phyloP scores from a whole-genome alignment of 371 early-diverging fungal genomes.

The Synchytrium microbalum region DNA sequence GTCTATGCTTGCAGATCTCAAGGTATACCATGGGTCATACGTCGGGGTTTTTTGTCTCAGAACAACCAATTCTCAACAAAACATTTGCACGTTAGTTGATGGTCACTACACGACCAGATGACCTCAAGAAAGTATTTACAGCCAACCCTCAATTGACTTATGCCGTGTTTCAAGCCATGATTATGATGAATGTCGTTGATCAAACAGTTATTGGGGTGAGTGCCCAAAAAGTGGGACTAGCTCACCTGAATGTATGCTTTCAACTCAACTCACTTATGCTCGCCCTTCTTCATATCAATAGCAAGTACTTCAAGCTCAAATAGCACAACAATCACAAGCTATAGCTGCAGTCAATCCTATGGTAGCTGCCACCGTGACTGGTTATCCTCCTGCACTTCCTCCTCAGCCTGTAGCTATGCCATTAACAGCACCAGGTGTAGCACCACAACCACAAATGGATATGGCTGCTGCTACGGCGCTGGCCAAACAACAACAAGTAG shows the following conservation, averaged over 20 bases:
- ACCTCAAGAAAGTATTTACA: constrained; percentile 57
- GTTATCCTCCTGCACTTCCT: constrained; percentile 4
- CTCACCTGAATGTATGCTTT: neutral
- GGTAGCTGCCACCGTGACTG: too few species aligned
- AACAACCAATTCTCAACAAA: too few species aligned
- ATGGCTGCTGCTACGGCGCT: constrained; percentile 8
- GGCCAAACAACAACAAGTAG: too few species aligned
- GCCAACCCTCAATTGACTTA: constrained; percentile 79
- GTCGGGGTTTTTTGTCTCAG: too few species aligned
- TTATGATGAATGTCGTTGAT: constrained; percentile 77
- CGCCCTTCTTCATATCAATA: too few species aligned
- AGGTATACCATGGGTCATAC: too few species aligned
- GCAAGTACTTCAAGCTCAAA: neutral
- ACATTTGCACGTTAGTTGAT: too few species aligned
- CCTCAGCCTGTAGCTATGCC: constrained; percentile 13
- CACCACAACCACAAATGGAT: constrained; percentile 23
- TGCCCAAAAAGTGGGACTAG: neutral
- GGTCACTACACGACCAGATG: constrained; percentile 53
- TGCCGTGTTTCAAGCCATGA: constrained; percentile 76
- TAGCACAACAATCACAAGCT: constrained; percentile 35
- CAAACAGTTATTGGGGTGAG: constrained; percentile 62
- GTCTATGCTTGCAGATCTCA: constrained; percentile 68
- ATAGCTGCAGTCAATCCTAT: too few species aligned
- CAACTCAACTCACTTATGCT: neutral
- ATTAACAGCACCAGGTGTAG: constrained; percentile 16